A percentile compares a stretch with the other conserved stretches of the same genome.
These are phyloP conservation scores for Solanum gandarillasii DNA, from an alignment of 257 asterid species.

Conservation along the genomic window DNA sequence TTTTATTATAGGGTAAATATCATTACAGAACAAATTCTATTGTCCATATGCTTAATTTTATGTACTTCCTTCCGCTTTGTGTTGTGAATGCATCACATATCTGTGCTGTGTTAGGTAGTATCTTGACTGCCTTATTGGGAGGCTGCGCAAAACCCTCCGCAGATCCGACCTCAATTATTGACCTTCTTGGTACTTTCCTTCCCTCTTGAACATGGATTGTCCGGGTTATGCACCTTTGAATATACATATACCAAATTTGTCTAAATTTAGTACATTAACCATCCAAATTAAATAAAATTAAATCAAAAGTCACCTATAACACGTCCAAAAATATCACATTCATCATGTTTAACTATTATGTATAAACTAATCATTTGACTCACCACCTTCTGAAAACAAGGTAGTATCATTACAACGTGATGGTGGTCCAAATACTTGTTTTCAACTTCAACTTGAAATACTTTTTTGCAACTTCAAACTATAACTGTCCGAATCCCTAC, in stretches of 20 bases:
- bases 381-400: neutral
- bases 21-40: neutral
- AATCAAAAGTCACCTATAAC: neutral
- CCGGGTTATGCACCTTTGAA: neutral
- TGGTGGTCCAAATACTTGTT: neutral
- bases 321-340: neutral
- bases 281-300: neutral
- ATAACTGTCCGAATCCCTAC: neutral
- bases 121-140: neutral
- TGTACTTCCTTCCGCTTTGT: neutral
- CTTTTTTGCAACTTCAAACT: neutral
- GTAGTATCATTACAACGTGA: neutral
- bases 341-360: neutral
- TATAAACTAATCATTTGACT: neutral
- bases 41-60: neutral
- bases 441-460: neutral
- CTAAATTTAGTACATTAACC: neutral
- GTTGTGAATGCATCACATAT: neutral
- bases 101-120: neutral
- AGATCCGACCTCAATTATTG: neutral
- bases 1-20: neutral
- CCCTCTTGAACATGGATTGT: neutral
- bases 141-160: neutral
- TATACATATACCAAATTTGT: neutral
- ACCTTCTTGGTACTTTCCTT: neutral